Percentiles rank a stretch among this genome's conserved stretches.
Evolutionary conservation across 2,329 filamentous ascomycete species (phyloP).

Genomic region (Fusarium temperatum): DNA sequence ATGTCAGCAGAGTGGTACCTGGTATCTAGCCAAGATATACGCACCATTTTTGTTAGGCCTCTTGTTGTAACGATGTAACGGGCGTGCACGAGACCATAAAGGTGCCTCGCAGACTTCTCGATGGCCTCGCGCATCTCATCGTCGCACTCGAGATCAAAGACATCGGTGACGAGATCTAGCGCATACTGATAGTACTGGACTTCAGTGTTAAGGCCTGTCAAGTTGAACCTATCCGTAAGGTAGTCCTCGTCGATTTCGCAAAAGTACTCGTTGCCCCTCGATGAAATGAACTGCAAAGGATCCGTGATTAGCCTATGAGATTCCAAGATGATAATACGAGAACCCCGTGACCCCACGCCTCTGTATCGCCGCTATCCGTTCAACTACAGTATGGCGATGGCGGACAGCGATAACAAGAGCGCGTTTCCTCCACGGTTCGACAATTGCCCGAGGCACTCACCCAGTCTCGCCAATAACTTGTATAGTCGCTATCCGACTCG

Average conservation of each 20-base stretch:
- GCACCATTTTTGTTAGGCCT: conserved; percentile 94
- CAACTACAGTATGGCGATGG: not conserved
- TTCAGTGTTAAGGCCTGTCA: conserved; percentile 95
- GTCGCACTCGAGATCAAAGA: conserved; percentile 98
- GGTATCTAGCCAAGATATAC: not conserved
- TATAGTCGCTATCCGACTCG: conserved; percentile 98
- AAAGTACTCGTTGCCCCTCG: conserved; percentile 97
- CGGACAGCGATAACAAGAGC: not conserved
- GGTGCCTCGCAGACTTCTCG: conserved; percentile 93
- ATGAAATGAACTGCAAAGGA: conserved; percentile 85
- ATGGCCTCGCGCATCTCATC: conserved; percentile 98
- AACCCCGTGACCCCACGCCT: conserved; percentile 22
- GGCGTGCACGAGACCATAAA: conserved; percentile 96
- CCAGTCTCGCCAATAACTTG: conserved; percentile 99
- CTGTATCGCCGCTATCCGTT: not conserved
- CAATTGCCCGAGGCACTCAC: conserved; percentile 64
- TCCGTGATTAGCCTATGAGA: conserved; percentile 24
- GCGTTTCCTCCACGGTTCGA: not conserved
- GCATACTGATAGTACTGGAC: conserved; percentile 99
- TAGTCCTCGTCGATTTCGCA: conserved; percentile 99
- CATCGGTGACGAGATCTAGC: conserved; percentile 94
- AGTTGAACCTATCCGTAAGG: conserved; percentile 95
- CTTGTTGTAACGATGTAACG: conserved; percentile 96
- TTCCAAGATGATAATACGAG: not conserved
- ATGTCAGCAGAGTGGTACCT: not conserved